Evolutionary conservation across 768 basidiomycete genomes (phyloP).

Genomic region (Neoboletus brunneissimus): DNA sequence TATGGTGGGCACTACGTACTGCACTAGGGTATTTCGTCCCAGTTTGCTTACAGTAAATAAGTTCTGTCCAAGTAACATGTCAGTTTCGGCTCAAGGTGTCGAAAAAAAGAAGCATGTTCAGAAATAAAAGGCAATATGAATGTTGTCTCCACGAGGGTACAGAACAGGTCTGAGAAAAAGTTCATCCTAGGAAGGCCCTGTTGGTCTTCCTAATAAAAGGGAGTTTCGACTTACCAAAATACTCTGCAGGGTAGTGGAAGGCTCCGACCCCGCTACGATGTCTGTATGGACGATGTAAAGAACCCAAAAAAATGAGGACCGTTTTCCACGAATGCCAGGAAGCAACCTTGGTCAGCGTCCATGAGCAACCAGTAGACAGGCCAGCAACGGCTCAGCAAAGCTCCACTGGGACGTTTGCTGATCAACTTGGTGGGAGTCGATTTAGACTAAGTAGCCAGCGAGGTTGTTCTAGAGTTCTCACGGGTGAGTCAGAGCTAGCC

Average conservation of each 20-base stretch:
- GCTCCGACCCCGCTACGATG: neutral
- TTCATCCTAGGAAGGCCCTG: constrained; percentile 18
- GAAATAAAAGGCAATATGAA: constrained; percentile 22
- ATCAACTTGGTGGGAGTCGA: no score
- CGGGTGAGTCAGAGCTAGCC: no score
- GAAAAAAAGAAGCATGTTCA: constrained; percentile 7
- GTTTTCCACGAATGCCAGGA: neutral
- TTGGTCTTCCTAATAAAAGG: neutral
- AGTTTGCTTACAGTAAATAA: no score
- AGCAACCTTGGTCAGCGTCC: no score
- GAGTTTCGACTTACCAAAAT: constrained; percentile 11
- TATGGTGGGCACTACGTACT: neutral
- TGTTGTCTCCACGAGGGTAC: constrained; percentile 27
- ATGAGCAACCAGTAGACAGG: no score
- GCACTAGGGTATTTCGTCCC: neutral
- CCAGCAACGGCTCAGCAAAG: no score
- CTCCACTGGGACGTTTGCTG: no score
- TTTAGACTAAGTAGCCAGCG: no score
- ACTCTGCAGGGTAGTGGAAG: neutral
- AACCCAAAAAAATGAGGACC: neutral
- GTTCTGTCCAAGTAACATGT: constrained; percentile 7
- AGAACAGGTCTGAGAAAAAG: constrained; percentile 31
- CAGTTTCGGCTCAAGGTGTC: neutral
- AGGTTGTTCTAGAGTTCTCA: no score
- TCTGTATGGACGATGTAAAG: neutral